Evolutionary conservation across 2,329 filamentous ascomycete species (phyloP).

Genomic region (Colletotrichum higginsianum): DNA sequence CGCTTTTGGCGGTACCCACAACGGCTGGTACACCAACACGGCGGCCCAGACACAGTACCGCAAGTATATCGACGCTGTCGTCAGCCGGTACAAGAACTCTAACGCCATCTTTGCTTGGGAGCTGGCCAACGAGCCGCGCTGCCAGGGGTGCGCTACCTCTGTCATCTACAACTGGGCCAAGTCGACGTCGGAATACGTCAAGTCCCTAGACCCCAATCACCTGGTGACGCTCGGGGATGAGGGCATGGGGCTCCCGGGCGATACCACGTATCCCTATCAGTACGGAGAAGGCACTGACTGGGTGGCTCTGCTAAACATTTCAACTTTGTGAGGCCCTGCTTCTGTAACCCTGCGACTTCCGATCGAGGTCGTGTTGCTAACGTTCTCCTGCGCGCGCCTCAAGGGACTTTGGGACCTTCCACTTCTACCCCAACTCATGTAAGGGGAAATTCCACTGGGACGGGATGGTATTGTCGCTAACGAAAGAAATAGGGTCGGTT

Average conservation of each 20-base stretch:
- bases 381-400: no score
- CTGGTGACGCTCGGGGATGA: conserved; percentile 76
- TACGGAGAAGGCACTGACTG: conserved; percentile 67
- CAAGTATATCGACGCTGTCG: conserved; percentile 64
- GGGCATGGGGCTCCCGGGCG: conserved; percentile 62
- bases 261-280: conserved; percentile 67
- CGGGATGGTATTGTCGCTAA: background rate
- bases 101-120: conserved; percentile 69
- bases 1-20: conserved; percentile 69
- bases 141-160: conserved; percentile 70
- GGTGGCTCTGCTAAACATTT: conserved; percentile 64
- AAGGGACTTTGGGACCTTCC: conserved; percentile 59
- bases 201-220: conserved; percentile 73
- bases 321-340: conserved; percentile 54
- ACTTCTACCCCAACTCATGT: conserved; percentile 51
- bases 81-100: conserved; percentile 63
- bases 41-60: conserved; percentile 69
- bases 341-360: background rate
- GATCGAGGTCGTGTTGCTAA: background rate
- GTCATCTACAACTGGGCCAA: conserved; percentile 74
- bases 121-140: conserved; percentile 71
- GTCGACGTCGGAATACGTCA: conserved; percentile 73
- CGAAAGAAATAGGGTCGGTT: conserved; percentile 36
- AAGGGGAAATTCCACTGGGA: conserved; percentile 46
- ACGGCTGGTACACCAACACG: conserved; percentile 70